Evolutionary conservation across 2,329 filamentous ascomycete species (phyloP), one percentile per base, ranked within the genome.

Genomic region (Helotiales sp.): DNA sequence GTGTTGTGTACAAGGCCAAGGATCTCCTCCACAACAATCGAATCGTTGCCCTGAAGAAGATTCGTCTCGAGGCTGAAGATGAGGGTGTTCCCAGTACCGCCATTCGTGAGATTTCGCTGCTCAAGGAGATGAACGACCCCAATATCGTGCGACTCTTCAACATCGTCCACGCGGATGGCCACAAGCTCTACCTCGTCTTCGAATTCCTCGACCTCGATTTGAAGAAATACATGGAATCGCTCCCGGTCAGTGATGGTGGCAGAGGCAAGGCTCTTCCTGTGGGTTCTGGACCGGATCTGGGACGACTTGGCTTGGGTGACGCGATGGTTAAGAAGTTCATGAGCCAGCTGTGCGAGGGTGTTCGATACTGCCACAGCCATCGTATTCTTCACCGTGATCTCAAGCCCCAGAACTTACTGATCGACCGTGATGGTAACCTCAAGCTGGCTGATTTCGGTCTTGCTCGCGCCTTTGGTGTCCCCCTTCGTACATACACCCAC

Each of bases 141-240:
- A 96, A 95, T 81, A 96, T 97, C 75, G 92, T 97, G 68, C 88
- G 89, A 71, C 87, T 97, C 50, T 81, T 94, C 77, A 97, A 97
- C 83, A 97, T 97, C 72, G 93, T 97, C 61, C 93, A 97, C 79
- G 93, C 93, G 77, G 94, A 97, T 78, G 93, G 93, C 65, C 93
- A 97, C 82, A 97, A 97, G 82, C 88, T 97, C 60, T 97, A 97
- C 80, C 90, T 97, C 57, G 93, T 97, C 73, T 92, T 94, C 71
- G 93, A 97, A 79, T 97, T 92, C 80, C 90, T 97, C 73, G 93
- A 97, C 77, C 85, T 95, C 66, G 93, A 97, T 76, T 84, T 97
- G 74, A 97, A 97, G 84, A 97, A 96, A 80, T 97, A 96, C 81
- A 97, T 97, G 93, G 93, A 97, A 80, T 87, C 93, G 6, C 86